Evolutionary conservation across 2,329 filamentous ascomycete genomes (phyloP), one percentile per base, ranked within the genome.

Genomic region (Trichoderma polysporum): DNA sequence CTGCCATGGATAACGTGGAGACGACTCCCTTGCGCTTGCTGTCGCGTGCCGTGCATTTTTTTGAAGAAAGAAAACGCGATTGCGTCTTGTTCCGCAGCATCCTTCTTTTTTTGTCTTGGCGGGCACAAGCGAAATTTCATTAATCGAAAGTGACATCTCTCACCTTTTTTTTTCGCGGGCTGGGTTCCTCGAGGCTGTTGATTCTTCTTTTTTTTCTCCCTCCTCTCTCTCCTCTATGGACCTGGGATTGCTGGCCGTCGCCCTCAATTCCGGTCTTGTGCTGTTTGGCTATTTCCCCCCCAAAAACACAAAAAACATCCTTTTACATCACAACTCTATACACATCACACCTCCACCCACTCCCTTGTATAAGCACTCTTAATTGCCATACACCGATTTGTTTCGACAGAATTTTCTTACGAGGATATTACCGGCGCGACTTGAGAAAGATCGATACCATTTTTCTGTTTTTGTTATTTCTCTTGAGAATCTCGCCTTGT

Each of bases 311-410:
- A 58, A n/a, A 56, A 29, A 22, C 29, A 35, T 68, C 52, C 61
- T 70, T 15, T 2, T 37, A 17, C 49, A 12, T n/a, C 41, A 54
- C 37, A 33, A 53, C 60, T 41, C 49, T 54, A 35, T 19, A 54
- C 49, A 63, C 17, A 53, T 27, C 49, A 29, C 68, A 65, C 69
- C 61, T 61, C 71, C 68, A 74, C 68, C 72, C 73, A 74, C 73
- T 75, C 76, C 74, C 75, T 74, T 83, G 81, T 84, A 83, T 74
- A 83, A 84, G 82, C 78, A 83, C 79, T 76, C 74, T 79, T 79
- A 79, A 79, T 37, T 78, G 76, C 81, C 79, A 82, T 79, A 81
- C 67, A 67, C 58, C 65, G 67, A 60, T 49, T 63, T 68, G 52
- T 75, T 79, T 79, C 79, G 76, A 82, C 79, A 83, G 78, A 80